Evolutionary conservation across 2,329 filamentous ascomycete genomes (phyloP), one percentile per base, ranked within the genome.

Genomic region (Diaporthe amygdali): DNA sequence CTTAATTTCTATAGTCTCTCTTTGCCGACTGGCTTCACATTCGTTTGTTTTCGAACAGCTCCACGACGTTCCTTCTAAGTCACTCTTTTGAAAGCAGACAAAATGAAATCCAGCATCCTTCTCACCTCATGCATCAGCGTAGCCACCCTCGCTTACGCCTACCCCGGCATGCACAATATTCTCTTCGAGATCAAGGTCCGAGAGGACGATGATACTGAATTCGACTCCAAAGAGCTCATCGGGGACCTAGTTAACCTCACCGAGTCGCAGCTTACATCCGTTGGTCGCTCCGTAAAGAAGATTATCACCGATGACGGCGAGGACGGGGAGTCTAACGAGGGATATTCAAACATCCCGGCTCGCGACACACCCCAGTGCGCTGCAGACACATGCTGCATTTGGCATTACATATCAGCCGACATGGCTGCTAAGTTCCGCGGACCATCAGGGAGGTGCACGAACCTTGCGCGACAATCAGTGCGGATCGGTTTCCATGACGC

Each of bases 401-500:
- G 84, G 84, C 79, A 82, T 71, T 80, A 83, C 76, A 81, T 86
- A 63, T 79, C 81, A 14, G 76, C 81, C 59, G 82, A 84, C 34
- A 81, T 86, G 75, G 75, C 78, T 1, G 44, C 72, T 3, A 73
- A 78, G 12, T 85, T 84, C 78, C 74, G 76, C 4, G 82, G 82
- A 6, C 70, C 74, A 2, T 81, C 80, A 0, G 82, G 82, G 2
- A 78, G 82, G 1, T 87, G 85, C 74, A 86, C 82, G 64, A 78
- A 79, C 61, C 78, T 80, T 75, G 85, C 85, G 10, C 82, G 85
- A 5, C 79, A 76, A 49, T 83, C 84, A 12, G 79, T 87, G 44
- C 83, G 85, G 1, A 79, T 86, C 25, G 85, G 84, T 17, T 87
- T 87, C 76, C 85, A 87, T 72, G 85, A 87, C 71, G 66, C 66